Conservation (phyloP, 768 basidiomycete genomes). For the Phylloporus sp. region DNA sequence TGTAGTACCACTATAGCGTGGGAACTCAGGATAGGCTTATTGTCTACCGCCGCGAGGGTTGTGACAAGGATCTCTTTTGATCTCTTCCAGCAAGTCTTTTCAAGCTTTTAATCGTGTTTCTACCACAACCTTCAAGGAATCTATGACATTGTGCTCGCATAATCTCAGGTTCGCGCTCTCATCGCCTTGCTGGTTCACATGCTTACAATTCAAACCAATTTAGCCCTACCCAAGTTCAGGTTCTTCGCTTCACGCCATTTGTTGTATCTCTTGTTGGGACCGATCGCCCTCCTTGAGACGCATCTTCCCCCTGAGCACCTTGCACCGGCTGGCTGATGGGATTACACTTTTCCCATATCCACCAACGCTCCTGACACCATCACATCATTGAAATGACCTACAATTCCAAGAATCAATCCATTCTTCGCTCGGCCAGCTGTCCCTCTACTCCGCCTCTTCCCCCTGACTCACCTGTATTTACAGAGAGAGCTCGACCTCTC, state of each 20-base stretch:
- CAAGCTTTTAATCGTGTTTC: slow-evolving; percentile 5
- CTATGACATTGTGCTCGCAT: slow-evolving; percentile 50
- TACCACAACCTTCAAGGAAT: slow-evolving; percentile 32
- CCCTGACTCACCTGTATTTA: slow-evolving; percentile 35
- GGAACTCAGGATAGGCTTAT: not conserved
- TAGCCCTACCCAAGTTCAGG: slow-evolving; percentile 41
- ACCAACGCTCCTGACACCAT: slow-evolving; percentile 6
- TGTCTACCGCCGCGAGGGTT: not conserved
- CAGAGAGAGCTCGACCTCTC: slow-evolving; percentile 50
- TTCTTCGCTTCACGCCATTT: slow-evolving; percentile 58
- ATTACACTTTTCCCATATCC: slow-evolving; percentile 34
- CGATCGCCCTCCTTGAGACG: slow-evolving; percentile 75
- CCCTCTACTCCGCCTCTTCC: slow-evolving; percentile 52
- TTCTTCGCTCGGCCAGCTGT: slow-evolving; percentile 61
- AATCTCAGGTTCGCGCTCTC: slow-evolving; percentile 24
- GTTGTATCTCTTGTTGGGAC: slow-evolving; percentile 58
- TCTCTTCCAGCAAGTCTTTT: slow-evolving; percentile 7
- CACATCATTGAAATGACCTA: slow-evolving; percentile 46
- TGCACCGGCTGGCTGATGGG: slow-evolving; percentile 34
- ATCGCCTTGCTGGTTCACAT: not conserved
- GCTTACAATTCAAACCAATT: slow-evolving; percentile 1
- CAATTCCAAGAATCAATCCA: slow-evolving; percentile 62
- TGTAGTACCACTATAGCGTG: not conserved
- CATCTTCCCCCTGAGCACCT: slow-evolving; percentile 5
- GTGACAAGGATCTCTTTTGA: slow-evolving; percentile 14